Base-by-base conservation (phyloP, 371 early-diverging fungal genomes). In the Entomophthora muscae region DNA sequence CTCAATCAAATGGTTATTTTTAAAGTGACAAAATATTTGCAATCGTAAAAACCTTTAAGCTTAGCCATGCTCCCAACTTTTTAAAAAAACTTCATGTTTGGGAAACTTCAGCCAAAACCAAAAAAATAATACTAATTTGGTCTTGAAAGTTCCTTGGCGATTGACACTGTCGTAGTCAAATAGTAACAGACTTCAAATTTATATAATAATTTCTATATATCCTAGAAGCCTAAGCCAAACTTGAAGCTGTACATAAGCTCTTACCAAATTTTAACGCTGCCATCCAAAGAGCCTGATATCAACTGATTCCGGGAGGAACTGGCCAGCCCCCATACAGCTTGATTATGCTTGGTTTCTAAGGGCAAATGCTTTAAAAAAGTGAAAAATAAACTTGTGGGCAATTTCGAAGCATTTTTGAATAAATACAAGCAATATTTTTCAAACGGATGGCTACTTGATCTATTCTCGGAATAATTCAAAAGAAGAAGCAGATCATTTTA, bases 281-380 rank as follows among this genome's bases (percentile, higher is more conserved):
- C 42, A 61, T 61, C 52, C 42, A 61, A 33, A 33, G 61, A 58
- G n/a, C 61, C 61, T 3, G 33, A 33, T 13, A 61, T 61, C 26
- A 61, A 2, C 33, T 55, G 22, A 26, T 55, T 17, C 28, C 13
- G 10, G 10, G 56, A 24, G 12, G 56, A 55, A 26, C 42, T 42
- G 17, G 42, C 5, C 5, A 42, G 42, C 42, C 10, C 42, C 42
- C 42, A 42, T 10, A 42, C 42, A 5, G 42, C 5, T 17, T 42
- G 42, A 17, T 5, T 10, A 42, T 42, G 42, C 17, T 42, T 17
- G 42, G 42, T 17, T 17, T 10, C 42, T 42, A 42, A 42, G 17
- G 17, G 10, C 42, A 17, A 10, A 5, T 10, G 42, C 17, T 42
- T 42, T 17, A 42, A 42, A 42, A n/a, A n/a, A n/a, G n/a, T n/a